Base-by-base conservation (phyloP, 2,329 filamentous ascomycete genomes). In the Chalaropsis ovoidea region DNA sequence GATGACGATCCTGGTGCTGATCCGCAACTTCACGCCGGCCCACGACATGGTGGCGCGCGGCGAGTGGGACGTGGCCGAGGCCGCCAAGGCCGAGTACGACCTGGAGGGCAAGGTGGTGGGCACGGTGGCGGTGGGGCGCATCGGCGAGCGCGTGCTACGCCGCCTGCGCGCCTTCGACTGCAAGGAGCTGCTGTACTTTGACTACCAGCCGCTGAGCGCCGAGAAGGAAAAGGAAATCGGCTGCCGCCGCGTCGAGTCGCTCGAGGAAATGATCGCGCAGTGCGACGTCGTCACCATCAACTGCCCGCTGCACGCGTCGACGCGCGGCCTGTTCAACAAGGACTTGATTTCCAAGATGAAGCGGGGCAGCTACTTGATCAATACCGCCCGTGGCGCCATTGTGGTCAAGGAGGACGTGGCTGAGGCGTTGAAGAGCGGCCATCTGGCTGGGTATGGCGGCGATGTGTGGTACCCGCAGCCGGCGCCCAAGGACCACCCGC, bases 401-500 rank as follows among this genome's bases (percentile, higher is more conserved):
- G 92, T 99, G 72, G 93, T 97, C 80, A 97, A 97, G 86, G 93
- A 97, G 80, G 94, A 97, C 72, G 94, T 99, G 66, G 94, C 94
- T 69, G 92, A 88, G 35, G 94, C 94, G 62, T 85, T 99, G 76
- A 90, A 93, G 82, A 84, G 82, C 42, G 94, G 94, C 73, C 92
- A 97, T 77, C 88, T 95, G 74, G 87, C 88, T 73, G 90, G 90
- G 71, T 95, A 95, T 80, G 90, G 84, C 70, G 89, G 89, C 73
- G 89, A 94, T 71, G 89, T 94, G 73, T 97, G 93, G 93, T 95
- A 91, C 90, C 92, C 92, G 69, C 94, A 99, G 83, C 94, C 94
- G 72, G 94, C 94, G 24, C 92, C 92, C 74, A 84, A 86, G 78
- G 92, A 96, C 75, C 94, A 99, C 83, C 85, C 86, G 68, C 89